These are phyloP conservation scores for Gillenia trifoliata DNA, from an alignment of 306 rosid species.

Conservation along the genomic window DNA sequence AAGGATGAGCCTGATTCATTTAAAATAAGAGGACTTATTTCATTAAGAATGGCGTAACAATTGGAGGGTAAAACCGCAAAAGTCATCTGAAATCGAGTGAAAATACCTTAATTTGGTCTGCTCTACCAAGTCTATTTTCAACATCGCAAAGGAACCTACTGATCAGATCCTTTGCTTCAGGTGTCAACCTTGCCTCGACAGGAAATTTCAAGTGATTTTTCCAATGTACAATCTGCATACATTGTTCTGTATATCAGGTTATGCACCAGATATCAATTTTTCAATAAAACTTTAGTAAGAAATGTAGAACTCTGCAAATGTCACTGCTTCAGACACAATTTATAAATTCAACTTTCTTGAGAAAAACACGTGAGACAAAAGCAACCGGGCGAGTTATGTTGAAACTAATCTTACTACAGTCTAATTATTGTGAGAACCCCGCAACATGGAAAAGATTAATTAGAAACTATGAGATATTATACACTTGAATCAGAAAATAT, in stretches of 20 bases:
- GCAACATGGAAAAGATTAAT: background rate
- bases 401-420: background rate
- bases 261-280: background rate
- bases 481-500: background rate
- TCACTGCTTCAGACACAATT: background rate
- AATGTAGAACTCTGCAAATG: background rate
- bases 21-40: background rate
- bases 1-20: constrained; percentile 71
- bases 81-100: background rate
- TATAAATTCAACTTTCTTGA: background rate
- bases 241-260: constrained; percentile 14
- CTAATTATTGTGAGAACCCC: background rate
- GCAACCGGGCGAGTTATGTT: background rate
- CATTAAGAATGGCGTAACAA: background rate
- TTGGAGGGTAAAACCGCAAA: background rate
- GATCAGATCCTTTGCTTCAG: constrained; percentile 81
- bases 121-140: constrained; percentile 71
- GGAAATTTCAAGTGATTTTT: constrained; percentile 90
- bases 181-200: constrained; percentile 70
- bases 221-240: constrained; percentile 78
- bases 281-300: background rate
- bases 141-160: constrained; percentile 78
- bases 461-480: background rate
- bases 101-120: constrained; percentile 66
- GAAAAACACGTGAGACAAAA: background rate